phyloP scores from a whole-genome alignment of 768 basidiomycete species.

The Dentipellis sp. region DNA sequence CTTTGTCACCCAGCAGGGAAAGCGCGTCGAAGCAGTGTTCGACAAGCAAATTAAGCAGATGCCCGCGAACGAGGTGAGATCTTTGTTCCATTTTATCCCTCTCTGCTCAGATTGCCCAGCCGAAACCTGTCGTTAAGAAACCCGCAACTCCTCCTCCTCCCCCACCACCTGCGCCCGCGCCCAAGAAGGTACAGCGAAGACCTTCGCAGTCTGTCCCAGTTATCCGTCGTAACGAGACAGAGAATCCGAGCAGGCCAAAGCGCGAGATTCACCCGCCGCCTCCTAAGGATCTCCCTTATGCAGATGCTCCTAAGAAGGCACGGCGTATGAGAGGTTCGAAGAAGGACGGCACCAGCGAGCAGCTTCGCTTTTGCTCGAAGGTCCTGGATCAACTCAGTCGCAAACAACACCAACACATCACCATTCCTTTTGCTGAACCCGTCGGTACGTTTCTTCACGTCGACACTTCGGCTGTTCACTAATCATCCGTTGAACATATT shows the following conservation, averaged over 20 bases:
- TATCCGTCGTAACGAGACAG: conserved; percentile 69
- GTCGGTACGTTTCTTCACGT: conserved; percentile 57
- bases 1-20: conserved; percentile 67
- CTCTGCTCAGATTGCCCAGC: conserved; percentile 24
- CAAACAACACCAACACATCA: conserved; percentile 66
- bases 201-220: conserved; percentile 75
- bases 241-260: conserved; percentile 73
- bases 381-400: conserved; percentile 66
- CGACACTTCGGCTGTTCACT: not conserved
- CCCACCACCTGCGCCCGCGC: conserved; percentile 33
- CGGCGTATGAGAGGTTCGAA: conserved; percentile 47
- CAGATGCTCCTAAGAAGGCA: conserved; percentile 59
- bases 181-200: conserved; percentile 47
- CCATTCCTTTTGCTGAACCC: conserved; percentile 86
- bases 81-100: not conserved
- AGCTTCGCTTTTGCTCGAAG: conserved; percentile 76
- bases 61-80: conserved; percentile 69
- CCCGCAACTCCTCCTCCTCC: conserved; percentile 24
- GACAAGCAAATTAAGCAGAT: conserved; percentile 84
- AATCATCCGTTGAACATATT: not conserved
- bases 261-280: conserved; percentile 96
- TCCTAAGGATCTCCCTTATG: conserved; percentile 82
- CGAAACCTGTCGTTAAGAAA: conserved; percentile 37
- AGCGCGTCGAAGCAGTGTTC: conserved; percentile 73
- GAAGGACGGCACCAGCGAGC: conserved; percentile 70